Conservation (phyloP, 352 stramenopile species). For the Peronosclerospora sorghi region DNA sequence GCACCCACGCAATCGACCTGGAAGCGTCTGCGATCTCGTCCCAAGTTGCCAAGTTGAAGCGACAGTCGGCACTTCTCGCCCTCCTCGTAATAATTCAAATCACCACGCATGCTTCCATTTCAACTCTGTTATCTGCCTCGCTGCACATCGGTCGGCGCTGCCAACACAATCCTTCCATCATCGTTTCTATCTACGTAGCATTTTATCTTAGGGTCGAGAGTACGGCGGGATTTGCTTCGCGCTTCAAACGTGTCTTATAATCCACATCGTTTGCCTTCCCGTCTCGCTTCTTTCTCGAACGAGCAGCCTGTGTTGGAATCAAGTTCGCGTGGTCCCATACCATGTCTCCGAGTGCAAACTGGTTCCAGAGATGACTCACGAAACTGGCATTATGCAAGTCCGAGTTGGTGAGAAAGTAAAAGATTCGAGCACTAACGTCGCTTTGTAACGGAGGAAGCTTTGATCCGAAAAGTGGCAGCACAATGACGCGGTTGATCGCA, state of each 20-base stretch:
- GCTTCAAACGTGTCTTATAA: conserved; percentile 3
- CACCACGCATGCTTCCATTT: too few species aligned
- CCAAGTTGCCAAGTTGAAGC: too few species aligned
- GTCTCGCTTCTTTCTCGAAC: conserved; percentile 6
- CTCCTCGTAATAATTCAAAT: too few species aligned
- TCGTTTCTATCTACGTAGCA: conserved; percentile 8
- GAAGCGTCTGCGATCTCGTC: too few species aligned
- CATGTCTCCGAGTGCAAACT: conserved; percentile 52
- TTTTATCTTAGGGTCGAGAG: conserved; percentile 14
- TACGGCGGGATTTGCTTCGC: conserved; percentile 13
- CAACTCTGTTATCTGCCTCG: too few species aligned
- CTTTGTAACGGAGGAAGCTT: conserved; percentile 47
- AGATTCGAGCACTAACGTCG: conserved; percentile 48
- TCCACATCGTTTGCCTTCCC: background rate
- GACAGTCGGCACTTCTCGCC: too few species aligned
- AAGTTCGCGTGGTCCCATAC: conserved; percentile 81
- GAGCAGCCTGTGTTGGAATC: conserved; percentile 12
- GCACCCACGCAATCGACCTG: too few species aligned
- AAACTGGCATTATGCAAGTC: conserved; percentile 80
- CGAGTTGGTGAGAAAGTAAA: conserved; percentile 57
- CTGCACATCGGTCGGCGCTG: too few species aligned
- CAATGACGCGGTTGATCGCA: conserved; percentile 28
- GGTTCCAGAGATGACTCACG: conserved; percentile 76
- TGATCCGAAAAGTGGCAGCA: conserved; percentile 65
- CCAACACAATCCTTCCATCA: conserved; percentile 19